phyloP scores from a whole-genome alignment of 2,329 filamentous ascomycete species.

The Exophiala dermatitidis region DNA sequence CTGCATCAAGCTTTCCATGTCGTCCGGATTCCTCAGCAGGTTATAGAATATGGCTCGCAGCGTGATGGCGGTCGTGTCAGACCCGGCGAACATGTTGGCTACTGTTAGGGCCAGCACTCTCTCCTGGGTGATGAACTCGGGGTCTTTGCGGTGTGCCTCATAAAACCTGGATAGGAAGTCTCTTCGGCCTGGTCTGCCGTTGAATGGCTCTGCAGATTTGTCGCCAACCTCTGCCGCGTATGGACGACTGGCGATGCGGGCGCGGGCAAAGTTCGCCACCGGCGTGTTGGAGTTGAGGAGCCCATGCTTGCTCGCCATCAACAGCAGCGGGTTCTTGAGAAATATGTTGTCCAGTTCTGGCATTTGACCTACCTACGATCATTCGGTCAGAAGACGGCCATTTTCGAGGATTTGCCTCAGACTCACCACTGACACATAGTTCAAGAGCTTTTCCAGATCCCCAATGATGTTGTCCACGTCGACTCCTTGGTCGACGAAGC shows the following conservation, averaged over 20 bases:
- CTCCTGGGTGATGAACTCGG: constrained; percentile 27
- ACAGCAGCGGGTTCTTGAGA: constrained; percentile 59
- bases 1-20: constrained; percentile 1
- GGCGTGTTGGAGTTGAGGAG: constrained; percentile 36
- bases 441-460: constrained; percentile 1
- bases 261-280: constrained; percentile 39
- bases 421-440: constrained; percentile 13
- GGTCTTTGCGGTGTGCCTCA: constrained; percentile 20
- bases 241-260: not conserved
- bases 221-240: not conserved
- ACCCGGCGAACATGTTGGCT: constrained; percentile 7
- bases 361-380: constrained; percentile 5
- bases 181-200: constrained; percentile 30
- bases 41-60: constrained; percentile 10
- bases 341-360: constrained; percentile 40
- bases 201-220: constrained; percentile 48
- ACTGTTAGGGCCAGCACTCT: not conserved
- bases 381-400: not conserved
- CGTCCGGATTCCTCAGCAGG: constrained; percentile 9
- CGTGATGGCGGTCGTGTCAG: constrained; percentile 12
- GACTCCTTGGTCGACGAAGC: constrained; percentile 65
- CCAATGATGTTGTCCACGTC: constrained; percentile 51
- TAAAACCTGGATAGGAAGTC: constrained; percentile 26
- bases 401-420: not conserved
- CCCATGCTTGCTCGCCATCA: constrained; percentile 46